Base-by-base conservation (phyloP, 1,139 yeast genomes). In the Candida sanyaensis region DNA sequence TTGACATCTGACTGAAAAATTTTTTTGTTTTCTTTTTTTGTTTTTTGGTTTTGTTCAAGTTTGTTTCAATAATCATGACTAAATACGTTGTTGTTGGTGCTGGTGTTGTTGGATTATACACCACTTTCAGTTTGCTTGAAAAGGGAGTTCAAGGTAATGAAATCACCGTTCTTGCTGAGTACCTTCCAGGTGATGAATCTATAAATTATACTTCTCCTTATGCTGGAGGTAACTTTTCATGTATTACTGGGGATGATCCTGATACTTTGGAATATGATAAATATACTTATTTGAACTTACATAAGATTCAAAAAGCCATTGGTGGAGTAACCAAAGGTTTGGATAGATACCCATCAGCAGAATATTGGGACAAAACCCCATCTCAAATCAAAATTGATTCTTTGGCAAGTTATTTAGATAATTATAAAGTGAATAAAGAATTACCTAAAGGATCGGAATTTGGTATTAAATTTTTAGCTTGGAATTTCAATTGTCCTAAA, bases 221-320 rank as follows among this genome's bases (percentile, higher is more conserved):
- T 77, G 92, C 92, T 1, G 89, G 89, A n/a, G 89, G 87, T 1
- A 81, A 82, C 63, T 83, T 84, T 59, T 81, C 88, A 3, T 80
- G 86, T 58, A 83, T 85, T 47, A 77, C 88, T 0, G 86, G 83
- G 1, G 75, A 76, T 52, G 86, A 81, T 54, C 69, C 73, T 2
- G 75, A 69, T 7, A 77, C 84, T 0, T 58, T 84, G 46, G 63
- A 61, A 10, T 81, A 70, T 55, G 91, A 86, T 58, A 75, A 74
- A 56, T 69, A 65, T 57, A 82, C 89, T 1, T 86, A 82, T 61
- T 60, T 68, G 29, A 73, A 80, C 56, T 64, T 86, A 39, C 61
- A 55, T 3, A 58, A 61, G 39, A 55, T 86, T 37, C 80, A 76
- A 55, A 51, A 56, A n/a, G 62, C 63, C 24, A 67, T 84, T 43